Percentiles rank a stretch among this genome's conserved stretches.
These are phyloP conservation scores for Ceratobasidium sp. DNA, from an alignment of 1,284 basidiomycete genomes.

Conservation along the genomic window DNA sequence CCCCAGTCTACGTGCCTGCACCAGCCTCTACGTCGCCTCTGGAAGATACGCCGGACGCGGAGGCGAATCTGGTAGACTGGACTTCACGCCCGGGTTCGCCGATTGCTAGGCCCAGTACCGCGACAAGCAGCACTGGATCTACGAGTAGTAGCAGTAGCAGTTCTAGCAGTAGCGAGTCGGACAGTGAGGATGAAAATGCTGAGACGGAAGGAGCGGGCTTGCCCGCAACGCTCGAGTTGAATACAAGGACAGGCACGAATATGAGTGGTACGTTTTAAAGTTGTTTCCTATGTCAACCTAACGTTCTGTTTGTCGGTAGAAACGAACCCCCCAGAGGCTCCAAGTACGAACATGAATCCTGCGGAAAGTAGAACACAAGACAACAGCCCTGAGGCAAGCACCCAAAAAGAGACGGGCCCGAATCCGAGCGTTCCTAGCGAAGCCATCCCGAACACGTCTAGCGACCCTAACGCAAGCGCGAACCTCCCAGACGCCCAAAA, in stretches of 20 bases:
- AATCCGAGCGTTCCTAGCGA: background rate
- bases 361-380: background rate
- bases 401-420: background rate
- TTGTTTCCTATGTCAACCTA: background rate
- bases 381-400: background rate
- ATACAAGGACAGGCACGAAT: background rate
- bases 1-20: too few relatives aligned
- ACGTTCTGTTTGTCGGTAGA: background rate
- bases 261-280: background rate
- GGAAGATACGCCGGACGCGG: background rate
- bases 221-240: background rate
- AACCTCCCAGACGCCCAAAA: background rate
- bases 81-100: background rate
- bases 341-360: background rate
- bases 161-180: background rate
- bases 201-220: background rate
- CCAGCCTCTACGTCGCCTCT: too few relatives aligned
- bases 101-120: background rate
- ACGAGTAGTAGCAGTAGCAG: background rate
- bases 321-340: background rate
- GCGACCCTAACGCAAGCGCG: background rate
- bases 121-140: background rate
- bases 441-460: background rate
- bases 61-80: background rate
- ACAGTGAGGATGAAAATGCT: background rate